Evolutionary conservation across 805 yeast genomes (phyloP).

Genomic region (Metschnikowia santaceciliae): DNA sequence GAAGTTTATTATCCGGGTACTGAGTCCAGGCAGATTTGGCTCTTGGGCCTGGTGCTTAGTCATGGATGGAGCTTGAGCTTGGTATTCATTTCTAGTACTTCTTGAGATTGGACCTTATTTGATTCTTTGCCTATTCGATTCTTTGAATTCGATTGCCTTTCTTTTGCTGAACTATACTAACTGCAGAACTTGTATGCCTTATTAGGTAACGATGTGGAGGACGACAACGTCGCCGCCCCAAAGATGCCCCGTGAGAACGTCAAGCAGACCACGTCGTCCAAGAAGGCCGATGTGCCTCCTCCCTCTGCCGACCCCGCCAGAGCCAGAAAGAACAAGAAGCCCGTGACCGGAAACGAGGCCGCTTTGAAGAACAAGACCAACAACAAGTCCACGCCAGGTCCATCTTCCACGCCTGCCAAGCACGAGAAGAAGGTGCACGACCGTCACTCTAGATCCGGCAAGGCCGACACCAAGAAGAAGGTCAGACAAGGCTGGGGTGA

Average conservation of each 20-base stretch:
- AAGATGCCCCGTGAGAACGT: constrained; percentile 69
- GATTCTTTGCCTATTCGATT: no score
- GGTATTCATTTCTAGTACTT: no score
- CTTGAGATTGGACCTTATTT: no score
- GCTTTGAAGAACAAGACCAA: constrained; percentile 60
- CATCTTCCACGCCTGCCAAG: constrained; percentile 49
- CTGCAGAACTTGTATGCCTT: constrained; percentile 72
- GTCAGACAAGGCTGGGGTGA: constrained; percentile 88
- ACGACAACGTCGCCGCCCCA: constrained; percentile 52
- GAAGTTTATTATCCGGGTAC: no score
- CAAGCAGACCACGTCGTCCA: constrained; percentile 78
- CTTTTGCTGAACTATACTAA: not conserved
- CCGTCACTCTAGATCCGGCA: constrained; percentile 83
- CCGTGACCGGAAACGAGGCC: constrained; percentile 83
- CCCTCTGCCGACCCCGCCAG: constrained; percentile 75
- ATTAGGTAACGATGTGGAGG: constrained; percentile 88
- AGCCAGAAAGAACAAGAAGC: constrained; percentile 64
- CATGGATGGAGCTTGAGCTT: no score
- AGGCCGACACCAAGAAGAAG: constrained; percentile 81
- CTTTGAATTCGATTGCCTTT: no score
- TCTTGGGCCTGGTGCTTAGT: no score
- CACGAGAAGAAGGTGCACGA: constrained; percentile 61
- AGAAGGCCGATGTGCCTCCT: constrained; percentile 81
- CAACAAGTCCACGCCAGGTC: constrained; percentile 66
- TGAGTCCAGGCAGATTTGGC: no score